Percentiles rank a stretch among this genome's conserved stretches.
Conservation (phyloP, 768 basidiomycete species). For the Candolleomyces aberdarensis region DNA sequence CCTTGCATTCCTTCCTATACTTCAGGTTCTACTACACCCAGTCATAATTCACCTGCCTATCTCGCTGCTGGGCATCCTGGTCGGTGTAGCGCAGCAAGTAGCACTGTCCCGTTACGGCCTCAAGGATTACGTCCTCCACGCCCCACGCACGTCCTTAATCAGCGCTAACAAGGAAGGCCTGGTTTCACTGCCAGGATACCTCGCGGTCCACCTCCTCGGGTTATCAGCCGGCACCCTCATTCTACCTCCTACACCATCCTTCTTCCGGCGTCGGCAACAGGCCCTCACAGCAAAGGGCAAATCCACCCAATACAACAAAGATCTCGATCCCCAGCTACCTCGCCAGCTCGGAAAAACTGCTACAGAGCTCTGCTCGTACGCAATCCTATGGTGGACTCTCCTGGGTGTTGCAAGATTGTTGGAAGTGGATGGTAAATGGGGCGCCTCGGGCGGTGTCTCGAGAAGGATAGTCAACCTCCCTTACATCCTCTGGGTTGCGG, state of each 20-base stretch:
- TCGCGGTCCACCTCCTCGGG: conserved; percentile 86
- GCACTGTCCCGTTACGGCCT: conserved; percentile 54
- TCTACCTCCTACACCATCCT: conserved; percentile 74
- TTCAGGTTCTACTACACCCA: conserved; percentile 69
- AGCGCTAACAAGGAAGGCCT: conserved; percentile 92
- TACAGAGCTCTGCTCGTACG: conserved; percentile 73
- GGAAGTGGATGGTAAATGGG: conserved; percentile 36
- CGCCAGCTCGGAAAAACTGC: conserved; percentile 73
- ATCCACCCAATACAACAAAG: conserved; percentile 17
- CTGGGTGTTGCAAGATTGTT: conserved; percentile 38
- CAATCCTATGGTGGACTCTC: conserved; percentile 74
- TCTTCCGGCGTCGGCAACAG: conserved; percentile 57
- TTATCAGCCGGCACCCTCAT: conserved; percentile 77
- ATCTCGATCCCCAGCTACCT: conserved; percentile 25
- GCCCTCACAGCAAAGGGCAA: conserved; percentile 12
- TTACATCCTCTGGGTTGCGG: conserved; percentile 87
- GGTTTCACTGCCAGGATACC: conserved; percentile 82
- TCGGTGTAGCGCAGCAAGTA: conserved; percentile 75
- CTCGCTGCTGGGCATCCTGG: conserved; percentile 56
- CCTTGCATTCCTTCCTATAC: conserved; percentile 71
- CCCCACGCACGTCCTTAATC: conserved; percentile 60
- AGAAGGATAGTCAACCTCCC: conserved; percentile 47
- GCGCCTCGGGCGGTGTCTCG: conserved; percentile 34
- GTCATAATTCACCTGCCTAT: conserved; percentile 55
- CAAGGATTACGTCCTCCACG: conserved; percentile 61